These are phyloP conservation scores for Neofusicoccum ribis DNA, from an alignment of 2,329 filamentous ascomycete species.

Conservation along the genomic window DNA sequence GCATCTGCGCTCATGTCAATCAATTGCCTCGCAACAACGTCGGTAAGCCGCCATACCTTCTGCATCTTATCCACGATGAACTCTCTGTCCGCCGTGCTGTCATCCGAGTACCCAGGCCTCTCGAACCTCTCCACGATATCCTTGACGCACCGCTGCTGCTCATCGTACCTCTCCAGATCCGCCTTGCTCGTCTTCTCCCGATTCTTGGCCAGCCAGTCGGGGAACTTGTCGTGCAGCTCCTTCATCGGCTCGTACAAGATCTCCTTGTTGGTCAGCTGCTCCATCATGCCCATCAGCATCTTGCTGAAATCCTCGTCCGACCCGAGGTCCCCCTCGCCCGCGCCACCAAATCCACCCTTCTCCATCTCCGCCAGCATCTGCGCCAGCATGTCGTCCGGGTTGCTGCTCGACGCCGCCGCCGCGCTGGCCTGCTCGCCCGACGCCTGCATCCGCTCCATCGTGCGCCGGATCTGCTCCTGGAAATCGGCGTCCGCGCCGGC, in stretches of 20 bases:
- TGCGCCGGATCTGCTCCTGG: constrained; percentile 87
- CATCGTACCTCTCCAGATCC: constrained; percentile 76
- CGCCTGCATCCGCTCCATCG: constrained; percentile 93
- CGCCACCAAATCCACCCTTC: constrained; percentile 56
- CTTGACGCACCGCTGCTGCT: constrained; percentile 74
- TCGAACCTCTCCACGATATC: constrained; percentile 93
- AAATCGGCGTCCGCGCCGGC: constrained; percentile 67
- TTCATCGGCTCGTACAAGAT: constrained; percentile 99
- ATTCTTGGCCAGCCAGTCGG: constrained; percentile 83
- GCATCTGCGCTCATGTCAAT: constrained; percentile 68
- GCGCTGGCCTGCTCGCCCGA: constrained; percentile 84
- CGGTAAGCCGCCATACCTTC: constrained; percentile 63
- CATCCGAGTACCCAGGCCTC: constrained; percentile 75
- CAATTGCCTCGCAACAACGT: background rate
- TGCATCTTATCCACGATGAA: constrained; percentile 98
- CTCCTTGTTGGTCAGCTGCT: constrained; percentile 96
- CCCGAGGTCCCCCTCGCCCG: constrained; percentile 48
- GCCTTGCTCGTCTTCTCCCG: constrained; percentile 62
- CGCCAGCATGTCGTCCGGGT: constrained; percentile 75
- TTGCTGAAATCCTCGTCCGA: constrained; percentile 87
- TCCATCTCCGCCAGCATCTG: constrained; percentile 91
- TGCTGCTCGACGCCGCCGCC: constrained; percentile 62
- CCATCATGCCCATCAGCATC: constrained; percentile 98
- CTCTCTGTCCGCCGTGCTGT: constrained; percentile 77
- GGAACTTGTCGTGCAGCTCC: constrained; percentile 90